Base-by-base conservation (phyloP, 176 grass and related monocot species). In the Microstegium vimineum region DNA sequence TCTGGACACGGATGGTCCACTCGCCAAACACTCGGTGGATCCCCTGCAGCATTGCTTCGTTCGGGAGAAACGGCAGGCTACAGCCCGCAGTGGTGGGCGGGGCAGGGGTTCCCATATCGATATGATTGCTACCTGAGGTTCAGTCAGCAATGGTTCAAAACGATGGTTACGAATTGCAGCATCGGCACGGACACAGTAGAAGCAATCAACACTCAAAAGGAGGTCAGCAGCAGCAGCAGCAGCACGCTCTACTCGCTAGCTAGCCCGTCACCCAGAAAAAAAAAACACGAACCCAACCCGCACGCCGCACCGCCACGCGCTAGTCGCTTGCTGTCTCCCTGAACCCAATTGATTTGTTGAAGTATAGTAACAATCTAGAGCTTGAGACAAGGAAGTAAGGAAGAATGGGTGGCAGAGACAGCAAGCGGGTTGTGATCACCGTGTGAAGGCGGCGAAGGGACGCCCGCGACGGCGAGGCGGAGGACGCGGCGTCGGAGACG, bases 21-120 rank as follows among this genome's bases (percentile, higher is more conserved):
- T 75, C 23, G 54, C n/a, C 23, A 73, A 67, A 89, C 64, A 69
- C 32, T 73, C 11, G 20, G 45, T 69, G 62, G 54, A 75, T 62
- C 71, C 63, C 76, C 63, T 86, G 0, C 25, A 33, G 67, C 31
- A 66, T 63, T 65, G 83, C 75, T 79, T 85, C 64, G 38, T 91
- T 83, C 22, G 66, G 30, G 61, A 17, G 25, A 26, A 62, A 22
- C 38, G 61, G 67, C 13, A 78, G 35, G 41, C 17, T 36, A 69
- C 17, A 61, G 41, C 77, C 10, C 18, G 61, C 10, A 78, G 78
- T 66, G 82, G 61, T 59, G 52, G 27, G 22, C 7, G 15, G 35
- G 56, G 56, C 23, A 60, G 23, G 10, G 46, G 71, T 49, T 75
- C 78, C 85, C 85, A 81, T 36, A 81, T 10, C 3, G 85, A 87